Evolutionary conservation across 306 rosid genomes (phyloP).

Genomic region (Hippophae rhamnoides): DNA sequence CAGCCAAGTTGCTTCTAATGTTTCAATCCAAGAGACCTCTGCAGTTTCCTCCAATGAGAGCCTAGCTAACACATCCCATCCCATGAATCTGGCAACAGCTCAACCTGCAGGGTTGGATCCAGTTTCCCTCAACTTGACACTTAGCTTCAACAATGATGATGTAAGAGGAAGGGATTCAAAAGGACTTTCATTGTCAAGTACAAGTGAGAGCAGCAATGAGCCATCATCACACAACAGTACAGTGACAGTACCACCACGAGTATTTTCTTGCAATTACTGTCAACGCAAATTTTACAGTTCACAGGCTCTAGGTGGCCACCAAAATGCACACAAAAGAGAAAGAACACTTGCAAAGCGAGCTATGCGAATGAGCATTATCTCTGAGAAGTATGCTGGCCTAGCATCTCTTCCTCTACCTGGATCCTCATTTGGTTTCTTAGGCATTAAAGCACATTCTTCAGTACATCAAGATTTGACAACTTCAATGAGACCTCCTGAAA

Average conservation of each 20-base stretch:
- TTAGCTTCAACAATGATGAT: conserved; percentile 44
- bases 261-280: conserved; percentile 83
- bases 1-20: conserved; percentile 78
- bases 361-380: conserved; percentile 63
- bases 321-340: conserved; percentile 85
- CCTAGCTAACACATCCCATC: conserved; percentile 27
- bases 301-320: conserved; percentile 96
- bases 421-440: conserved; percentile 58
- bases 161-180: conserved; percentile 27
- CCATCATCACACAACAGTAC: conserved; percentile 41
- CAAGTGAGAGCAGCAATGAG: conserved; percentile 80
- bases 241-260: conserved; percentile 31
- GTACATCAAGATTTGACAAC: conserved; percentile 45
- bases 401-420: conserved; percentile 78
- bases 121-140: conserved; percentile 57
- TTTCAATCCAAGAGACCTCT: conserved; percentile 56
- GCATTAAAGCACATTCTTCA: conserved; percentile 82
- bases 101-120: conserved; percentile 22
- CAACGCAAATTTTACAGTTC: conserved; percentile 85
- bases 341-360: conserved; percentile 79
- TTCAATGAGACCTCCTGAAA: conserved; percentile 42
- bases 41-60: conserved; percentile 40
- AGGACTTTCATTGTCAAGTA: conserved; percentile 66
- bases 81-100: conserved; percentile 23
- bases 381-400: conserved; percentile 55